Conservation (phyloP, 441 rosid species). For the Corymbia citriodora region DNA sequence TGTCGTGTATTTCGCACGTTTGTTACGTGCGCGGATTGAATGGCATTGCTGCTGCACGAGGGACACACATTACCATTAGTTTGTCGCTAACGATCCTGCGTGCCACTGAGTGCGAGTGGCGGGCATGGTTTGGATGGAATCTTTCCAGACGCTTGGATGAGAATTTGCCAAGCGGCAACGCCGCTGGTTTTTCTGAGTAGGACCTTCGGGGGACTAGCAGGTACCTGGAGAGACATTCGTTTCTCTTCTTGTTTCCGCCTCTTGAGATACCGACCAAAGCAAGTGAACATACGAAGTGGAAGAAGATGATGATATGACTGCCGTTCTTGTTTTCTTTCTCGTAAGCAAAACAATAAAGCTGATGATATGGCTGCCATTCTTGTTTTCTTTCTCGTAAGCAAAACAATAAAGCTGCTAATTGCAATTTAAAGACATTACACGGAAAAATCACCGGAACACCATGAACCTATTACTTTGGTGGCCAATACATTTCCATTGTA, state of each 20-base stretch:
- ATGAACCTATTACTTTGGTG: too few species aligned
- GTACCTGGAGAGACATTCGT: background rate
- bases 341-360: too few species aligned
- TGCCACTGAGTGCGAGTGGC: background rate
- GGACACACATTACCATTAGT: background rate
- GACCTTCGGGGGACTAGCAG: background rate
- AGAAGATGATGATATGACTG: background rate
- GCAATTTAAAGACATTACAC: background rate
- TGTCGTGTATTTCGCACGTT: background rate
- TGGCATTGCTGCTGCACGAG: background rate
- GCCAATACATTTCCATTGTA: too few species aligned
- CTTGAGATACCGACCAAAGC: background rate
- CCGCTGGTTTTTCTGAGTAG: background rate
- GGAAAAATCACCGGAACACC: background rate
- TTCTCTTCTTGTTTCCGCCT: background rate
- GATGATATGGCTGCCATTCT: too few species aligned
- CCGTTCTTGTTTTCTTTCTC: background rate
- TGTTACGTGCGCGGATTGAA: background rate
- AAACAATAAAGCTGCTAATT: background rate
- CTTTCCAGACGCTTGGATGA: background rate
- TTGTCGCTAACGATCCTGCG: background rate
- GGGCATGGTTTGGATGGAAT: background rate
- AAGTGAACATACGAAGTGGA: background rate
- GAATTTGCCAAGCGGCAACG: background rate
- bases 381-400: too few species aligned